Evolutionary conservation across 768 basidiomycete genomes (phyloP).

Genomic region (Lactifluus echinatus): DNA sequence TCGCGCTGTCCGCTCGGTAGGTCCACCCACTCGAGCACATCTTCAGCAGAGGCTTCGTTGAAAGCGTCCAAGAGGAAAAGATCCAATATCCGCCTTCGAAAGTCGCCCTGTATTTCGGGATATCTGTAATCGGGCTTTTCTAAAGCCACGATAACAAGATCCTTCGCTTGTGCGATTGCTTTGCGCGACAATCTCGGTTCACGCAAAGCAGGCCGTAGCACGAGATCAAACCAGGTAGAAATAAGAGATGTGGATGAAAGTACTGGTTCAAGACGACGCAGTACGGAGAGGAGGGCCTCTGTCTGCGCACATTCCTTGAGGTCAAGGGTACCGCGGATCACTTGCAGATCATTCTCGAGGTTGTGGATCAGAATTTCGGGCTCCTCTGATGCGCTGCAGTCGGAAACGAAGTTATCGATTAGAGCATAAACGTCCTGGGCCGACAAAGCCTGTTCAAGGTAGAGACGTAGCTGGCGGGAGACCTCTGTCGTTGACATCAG

Average conservation of each 20-base stretch:
- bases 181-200: slow-evolving; percentile 56
- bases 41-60: slow-evolving; percentile 65
- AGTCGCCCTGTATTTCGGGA: slow-evolving; percentile 49
- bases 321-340: slow-evolving; percentile 52
- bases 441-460: slow-evolving; percentile 49
- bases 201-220: slow-evolving; percentile 68
- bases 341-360: slow-evolving; percentile 61
- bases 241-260: slow-evolving; percentile 60
- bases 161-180: slow-evolving; percentile 59
- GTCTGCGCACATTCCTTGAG: slow-evolving; percentile 53
- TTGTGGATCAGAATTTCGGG: slow-evolving; percentile 36
- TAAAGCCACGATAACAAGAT: slow-evolving; percentile 57
- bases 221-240: slow-evolving; percentile 73
- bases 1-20: slow-evolving; percentile 55
- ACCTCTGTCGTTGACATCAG: slow-evolving; percentile 33
- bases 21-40: slow-evolving; percentile 67
- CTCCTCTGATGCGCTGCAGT: slow-evolving; percentile 41
- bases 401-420: slow-evolving; percentile 49
- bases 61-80: slow-evolving; percentile 70
- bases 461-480: slow-evolving; percentile 46
- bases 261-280: slow-evolving; percentile 53
- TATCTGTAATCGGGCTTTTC: slow-evolving; percentile 36
- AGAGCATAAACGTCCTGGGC: slow-evolving; percentile 39
- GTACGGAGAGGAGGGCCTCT: slow-evolving; percentile 57
- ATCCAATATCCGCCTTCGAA: slow-evolving; percentile 61